phyloP scores from a whole-genome alignment of 1,284 basidiomycete species.

The Tilletiopsis washingtonensis region DNA sequence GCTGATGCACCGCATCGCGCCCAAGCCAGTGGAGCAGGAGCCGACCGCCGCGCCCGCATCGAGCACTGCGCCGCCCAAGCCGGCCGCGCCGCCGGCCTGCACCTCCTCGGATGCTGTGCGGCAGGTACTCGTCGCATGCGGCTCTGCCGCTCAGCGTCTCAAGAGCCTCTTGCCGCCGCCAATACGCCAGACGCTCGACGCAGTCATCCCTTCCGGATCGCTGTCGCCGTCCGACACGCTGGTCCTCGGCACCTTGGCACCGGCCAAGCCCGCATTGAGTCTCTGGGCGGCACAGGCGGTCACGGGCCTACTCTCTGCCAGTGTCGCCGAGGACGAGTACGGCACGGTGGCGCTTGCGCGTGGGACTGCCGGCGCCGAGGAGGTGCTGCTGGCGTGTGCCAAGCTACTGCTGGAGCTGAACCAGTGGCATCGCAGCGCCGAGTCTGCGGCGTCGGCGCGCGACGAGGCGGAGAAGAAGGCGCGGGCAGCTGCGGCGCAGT shows the following conservation, averaged over 20 bases:
- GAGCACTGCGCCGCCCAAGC: too few relatives aligned
- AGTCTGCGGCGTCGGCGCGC: neutral
- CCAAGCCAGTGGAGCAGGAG: too few relatives aligned
- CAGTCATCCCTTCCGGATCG: too few relatives aligned
- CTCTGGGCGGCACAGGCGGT: neutral
- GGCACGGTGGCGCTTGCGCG: constrained; percentile 1
- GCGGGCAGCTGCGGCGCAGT: too few relatives aligned
- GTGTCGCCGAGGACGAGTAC: constrained; percentile 5
- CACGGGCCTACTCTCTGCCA: neutral
- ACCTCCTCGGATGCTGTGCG: too few relatives aligned
- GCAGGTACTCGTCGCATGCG: too few relatives aligned
- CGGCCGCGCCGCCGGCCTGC: too few relatives aligned
- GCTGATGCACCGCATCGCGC: neutral
- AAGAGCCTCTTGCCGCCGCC: too few relatives aligned
- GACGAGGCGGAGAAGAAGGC: neutral
- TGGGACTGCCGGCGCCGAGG: neutral
- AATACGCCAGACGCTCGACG: too few relatives aligned
- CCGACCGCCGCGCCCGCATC: too few relatives aligned
- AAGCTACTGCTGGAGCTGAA: neutral
- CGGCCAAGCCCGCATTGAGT: neutral
- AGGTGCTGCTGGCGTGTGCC: constrained; percentile 1
- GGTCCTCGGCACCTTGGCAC: neutral
- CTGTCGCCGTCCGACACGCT: too few relatives aligned
- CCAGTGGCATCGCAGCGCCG: neutral
- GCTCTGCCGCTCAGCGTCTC: too few relatives aligned